Conservation (phyloP, 2,329 filamentous ascomycete genomes). For the Verticillium zaregamsianum region DNA sequence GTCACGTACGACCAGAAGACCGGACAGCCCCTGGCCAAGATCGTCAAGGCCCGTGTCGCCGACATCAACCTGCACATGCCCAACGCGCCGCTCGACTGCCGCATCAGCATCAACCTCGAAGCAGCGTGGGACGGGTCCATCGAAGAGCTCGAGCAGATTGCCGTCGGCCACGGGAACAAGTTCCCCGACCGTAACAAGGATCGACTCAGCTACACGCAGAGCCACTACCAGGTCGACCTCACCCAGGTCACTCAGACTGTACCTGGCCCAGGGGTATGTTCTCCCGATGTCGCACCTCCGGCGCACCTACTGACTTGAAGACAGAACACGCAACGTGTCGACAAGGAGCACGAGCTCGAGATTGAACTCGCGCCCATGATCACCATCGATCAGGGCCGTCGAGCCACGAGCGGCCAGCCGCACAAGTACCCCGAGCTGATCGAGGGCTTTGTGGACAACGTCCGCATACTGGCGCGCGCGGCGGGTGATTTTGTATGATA, state of each 20-base stretch:
- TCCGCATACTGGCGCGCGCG: conserved; percentile 52
- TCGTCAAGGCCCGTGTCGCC: conserved; percentile 84
- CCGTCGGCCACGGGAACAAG: conserved; percentile 29
- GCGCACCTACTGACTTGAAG: conserved; percentile 1
- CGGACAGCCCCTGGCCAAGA: conserved; percentile 67
- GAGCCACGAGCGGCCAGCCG: conserved; percentile 44
- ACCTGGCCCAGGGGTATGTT: conserved; percentile 32
- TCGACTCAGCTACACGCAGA: conserved; percentile 83
- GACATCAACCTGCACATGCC: conserved; percentile 89
- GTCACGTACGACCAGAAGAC: conserved; percentile 75
- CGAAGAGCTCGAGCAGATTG: conserved; percentile 45
- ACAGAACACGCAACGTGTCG: conserved; percentile 34
- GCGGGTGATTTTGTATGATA: not conserved
- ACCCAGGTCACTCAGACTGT: conserved; percentile 71
- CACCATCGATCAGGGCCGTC: conserved; percentile 62
- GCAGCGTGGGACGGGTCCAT: conserved; percentile 75
- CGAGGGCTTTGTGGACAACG: conserved; percentile 71
- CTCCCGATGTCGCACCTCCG: not conserved
- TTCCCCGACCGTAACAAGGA: conserved; percentile 75
- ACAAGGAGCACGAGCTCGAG: conserved; percentile 77
- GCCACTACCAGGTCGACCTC: conserved; percentile 84
- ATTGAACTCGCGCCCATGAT: conserved; percentile 64
- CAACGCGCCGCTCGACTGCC: conserved; percentile 74
- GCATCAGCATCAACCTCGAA: conserved; percentile 92
- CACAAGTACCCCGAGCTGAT: conserved; percentile 65